Percentiles rank a stretch among this genome's conserved stretches.
Evolutionary conservation across 495 filamentous ascomycete genomes (phyloP).

Genomic region (Parathielavia appendiculata): DNA sequence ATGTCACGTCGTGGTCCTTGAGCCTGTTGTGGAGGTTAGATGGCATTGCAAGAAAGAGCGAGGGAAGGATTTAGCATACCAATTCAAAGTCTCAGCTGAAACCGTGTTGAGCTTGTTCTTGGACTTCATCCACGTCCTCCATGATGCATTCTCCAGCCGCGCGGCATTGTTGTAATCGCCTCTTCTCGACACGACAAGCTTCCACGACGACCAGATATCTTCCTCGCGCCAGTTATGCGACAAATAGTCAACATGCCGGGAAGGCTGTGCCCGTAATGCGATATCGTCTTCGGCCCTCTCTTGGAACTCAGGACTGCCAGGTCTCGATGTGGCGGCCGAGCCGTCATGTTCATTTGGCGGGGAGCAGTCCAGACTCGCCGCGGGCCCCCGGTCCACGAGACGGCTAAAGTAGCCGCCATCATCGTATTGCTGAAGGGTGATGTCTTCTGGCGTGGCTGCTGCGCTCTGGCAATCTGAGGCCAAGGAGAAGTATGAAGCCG

Average conservation of each 20-base stretch:
- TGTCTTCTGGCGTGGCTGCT: conserved; percentile 42
- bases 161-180: conserved; percentile 73
- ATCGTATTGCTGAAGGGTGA: conserved; percentile 57
- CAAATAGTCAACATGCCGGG: conserved; percentile 91
- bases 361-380: conserved; percentile 44
- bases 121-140: conserved; percentile 94
- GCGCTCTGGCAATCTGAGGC: conserved; percentile 48
- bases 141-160: conserved; percentile 91
- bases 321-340: conserved; percentile 43
- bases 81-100: conserved; percentile 83
- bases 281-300: conserved; percentile 76
- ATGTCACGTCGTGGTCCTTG: conserved; percentile 96
- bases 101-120: conserved; percentile 82
- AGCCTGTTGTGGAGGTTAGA: conserved; percentile 58
- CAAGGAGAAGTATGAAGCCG: conserved; percentile 60
- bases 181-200: conserved; percentile 75
- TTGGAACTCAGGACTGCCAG: conserved; percentile 39
- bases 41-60: conserved; percentile 13
- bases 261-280: conserved; percentile 69
- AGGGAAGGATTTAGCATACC: conserved; percentile 49
- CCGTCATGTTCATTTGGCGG: conserved; percentile 43
- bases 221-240: conserved; percentile 95
- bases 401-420: conserved; percentile 44
- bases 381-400: conserved; percentile 45
- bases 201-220: conserved; percentile 97